Base-by-base conservation (phyloP, 2,329 filamentous ascomycete genomes). In the Seiridium cupressi region DNA sequence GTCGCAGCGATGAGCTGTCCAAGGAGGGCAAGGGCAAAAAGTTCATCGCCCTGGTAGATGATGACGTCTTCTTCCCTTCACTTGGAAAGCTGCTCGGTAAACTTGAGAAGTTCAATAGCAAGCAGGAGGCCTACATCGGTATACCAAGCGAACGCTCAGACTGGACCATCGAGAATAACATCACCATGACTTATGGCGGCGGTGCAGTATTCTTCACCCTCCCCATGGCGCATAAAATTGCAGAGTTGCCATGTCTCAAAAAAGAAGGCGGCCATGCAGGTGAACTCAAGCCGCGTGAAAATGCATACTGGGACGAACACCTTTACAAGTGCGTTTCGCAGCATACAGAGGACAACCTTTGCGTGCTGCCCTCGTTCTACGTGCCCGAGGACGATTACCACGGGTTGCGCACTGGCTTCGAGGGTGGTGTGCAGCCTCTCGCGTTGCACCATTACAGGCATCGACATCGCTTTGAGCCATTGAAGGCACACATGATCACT, bases 1-100 rank as follows among this genome's bases (percentile, higher is more conserved):
- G 68, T 4, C 72, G 74, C 48, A 68, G 67, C 4, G 72, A 70
- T 2, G 72, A 69, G 4, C 63, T 79, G 4, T 69, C 70, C 1
- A 71, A 72, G 5, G 73, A 72, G 11, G 75, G 74, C 3, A 68
- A 72, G 26, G 63, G 66, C 49, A 79, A 79, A 70, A 70, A 67
- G 48, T 81, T 77, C 70, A 75, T 76, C 44, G 79, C 73, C 1
- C 68, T 82, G 1, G 63, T 82, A 1, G 80, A 82, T 38, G 79
- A 81, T 62, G 74, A 77, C 58, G 69, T 80, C 54, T 82, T 82
- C 65, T 73, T 82, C 51, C 79, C 79, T 0, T 76, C 75, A 44
- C 65, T 81, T 38, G 67, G 70, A 0, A 69, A 73, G 47, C 73
- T 82, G 7, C 66, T 78, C 3, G 64, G 72, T 34, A 72, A 71